Conservation (phyloP, 2,329 filamentous ascomycete genomes). For the Reticulascus tulasneorum region DNA sequence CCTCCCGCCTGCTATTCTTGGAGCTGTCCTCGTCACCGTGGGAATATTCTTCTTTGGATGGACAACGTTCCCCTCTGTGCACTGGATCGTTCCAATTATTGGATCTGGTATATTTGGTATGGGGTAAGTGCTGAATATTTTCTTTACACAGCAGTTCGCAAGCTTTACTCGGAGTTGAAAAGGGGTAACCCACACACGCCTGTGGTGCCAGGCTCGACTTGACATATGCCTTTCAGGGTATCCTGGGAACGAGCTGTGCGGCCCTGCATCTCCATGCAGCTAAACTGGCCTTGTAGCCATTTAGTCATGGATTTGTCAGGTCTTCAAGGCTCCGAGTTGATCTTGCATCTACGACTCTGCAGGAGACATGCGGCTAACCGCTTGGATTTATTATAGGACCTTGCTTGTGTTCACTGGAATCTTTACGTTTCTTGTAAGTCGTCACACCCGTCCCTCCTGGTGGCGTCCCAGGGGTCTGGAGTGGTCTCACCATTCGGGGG, state of each 20-base stretch:
- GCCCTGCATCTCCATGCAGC: too few species aligned
- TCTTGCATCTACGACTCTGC: slow-evolving; percentile 22
- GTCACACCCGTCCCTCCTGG: slow-evolving; percentile 1
- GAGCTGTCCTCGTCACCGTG: slow-evolving; percentile 72
- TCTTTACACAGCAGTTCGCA: slow-evolving; percentile 11
- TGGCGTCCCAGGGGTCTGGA: slow-evolving; percentile 13
- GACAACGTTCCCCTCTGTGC: slow-evolving; percentile 70
- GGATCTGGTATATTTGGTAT: slow-evolving; percentile 67
- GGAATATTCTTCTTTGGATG: slow-evolving; percentile 88
- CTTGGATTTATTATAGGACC: slow-evolving; percentile 45
- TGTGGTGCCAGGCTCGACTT: slow-evolving; percentile 7
- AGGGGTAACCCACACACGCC: slow-evolving; percentile 3
- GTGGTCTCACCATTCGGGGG: slow-evolving; percentile 7
- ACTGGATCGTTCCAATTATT: slow-evolving; percentile 74
- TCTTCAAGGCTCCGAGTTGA: slow-evolving; percentile 7
- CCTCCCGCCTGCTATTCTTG: slow-evolving; percentile 69
- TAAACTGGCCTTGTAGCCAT: too few species aligned
- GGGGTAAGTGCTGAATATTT: slow-evolving; percentile 49
- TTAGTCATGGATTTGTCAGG: slow-evolving; percentile 30
- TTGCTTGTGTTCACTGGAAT: slow-evolving; percentile 78
- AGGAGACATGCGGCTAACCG: slow-evolving; percentile 26
- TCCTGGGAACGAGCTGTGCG: too few species aligned
- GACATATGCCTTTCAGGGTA: too few species aligned
- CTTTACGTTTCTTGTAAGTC: slow-evolving; percentile 78
- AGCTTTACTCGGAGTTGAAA: slow-evolving; percentile 9